Percentiles rank a stretch among this genome's conserved stretches.
Evolutionary conservation across 1,284 basidiomycete species (phyloP).

Genomic region (Ganoderma multipileum): DNA sequence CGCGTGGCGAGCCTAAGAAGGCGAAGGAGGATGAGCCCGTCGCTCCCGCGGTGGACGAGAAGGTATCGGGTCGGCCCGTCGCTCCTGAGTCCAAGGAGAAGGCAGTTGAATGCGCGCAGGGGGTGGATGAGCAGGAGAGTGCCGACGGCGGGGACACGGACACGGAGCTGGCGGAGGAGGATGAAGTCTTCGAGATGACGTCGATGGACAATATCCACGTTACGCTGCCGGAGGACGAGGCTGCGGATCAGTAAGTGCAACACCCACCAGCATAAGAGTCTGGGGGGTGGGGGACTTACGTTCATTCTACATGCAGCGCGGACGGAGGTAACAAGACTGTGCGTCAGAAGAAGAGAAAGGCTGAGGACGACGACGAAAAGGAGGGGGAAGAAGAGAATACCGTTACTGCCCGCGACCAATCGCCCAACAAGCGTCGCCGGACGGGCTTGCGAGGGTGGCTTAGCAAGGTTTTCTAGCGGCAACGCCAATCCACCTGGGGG

Average conservation of each 20-base stretch:
- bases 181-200: conserved; percentile 4
- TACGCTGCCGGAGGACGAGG: background rate
- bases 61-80: background rate
- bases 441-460: background rate
- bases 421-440: background rate
- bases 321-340: background rate
- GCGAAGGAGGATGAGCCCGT: no score
- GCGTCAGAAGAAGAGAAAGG: conserved; percentile 1
- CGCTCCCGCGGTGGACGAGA: background rate
- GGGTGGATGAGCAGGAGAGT: background rate
- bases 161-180: conserved; percentile 1
- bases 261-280: background rate
- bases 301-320: background rate
- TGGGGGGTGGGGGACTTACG: background rate
- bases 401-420: background rate
- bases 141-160: background rate
- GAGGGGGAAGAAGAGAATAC: background rate
- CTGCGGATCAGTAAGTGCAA: background rate
- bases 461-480: background rate
- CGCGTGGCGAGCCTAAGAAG: background rate
- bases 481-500: background rate
- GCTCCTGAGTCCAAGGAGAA: background rate
- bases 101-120: background rate
- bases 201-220: background rate
- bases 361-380: background rate